Percentiles rank a stretch among this genome's conserved stretches.
These are phyloP conservation scores for Yarrowia keelungensis DNA, from an alignment of 805 yeast genomes.

Conservation along the genomic window DNA sequence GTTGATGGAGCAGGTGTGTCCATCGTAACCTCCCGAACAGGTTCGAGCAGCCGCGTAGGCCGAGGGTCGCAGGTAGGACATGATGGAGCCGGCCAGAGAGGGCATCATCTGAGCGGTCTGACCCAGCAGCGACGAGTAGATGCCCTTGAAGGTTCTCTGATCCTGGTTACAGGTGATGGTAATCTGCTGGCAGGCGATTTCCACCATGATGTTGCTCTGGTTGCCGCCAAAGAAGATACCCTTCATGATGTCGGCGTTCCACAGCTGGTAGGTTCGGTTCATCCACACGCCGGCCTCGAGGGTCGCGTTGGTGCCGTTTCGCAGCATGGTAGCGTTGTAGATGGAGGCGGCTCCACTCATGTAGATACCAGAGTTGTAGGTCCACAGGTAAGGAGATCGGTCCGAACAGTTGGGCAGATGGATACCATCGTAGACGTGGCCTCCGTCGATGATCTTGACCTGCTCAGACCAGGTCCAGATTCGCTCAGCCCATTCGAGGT, in stretches of 20 bases:
- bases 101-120: constrained; percentile 77
- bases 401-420: constrained; percentile 66
- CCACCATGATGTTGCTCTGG: constrained; percentile 65
- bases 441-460: constrained; percentile 57
- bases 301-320: constrained; percentile 53
- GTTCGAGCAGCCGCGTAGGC: constrained; percentile 79
- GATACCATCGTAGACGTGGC: constrained; percentile 54
- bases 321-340: constrained; percentile 65
- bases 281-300: constrained; percentile 58
- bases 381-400: constrained; percentile 73
- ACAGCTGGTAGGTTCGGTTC: constrained; percentile 61
- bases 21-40: constrained; percentile 88
- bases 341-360: constrained; percentile 81
- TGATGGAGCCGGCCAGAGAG: constrained; percentile 50
- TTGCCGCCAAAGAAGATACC: constrained; percentile 40
- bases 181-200: constrained; percentile 79
- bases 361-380: constrained; percentile 83
- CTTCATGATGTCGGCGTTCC: constrained; percentile 55
- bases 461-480: constrained; percentile 82
- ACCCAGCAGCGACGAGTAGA: constrained; percentile 75
- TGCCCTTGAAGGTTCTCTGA: constrained; percentile 92
- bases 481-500: constrained; percentile 73
- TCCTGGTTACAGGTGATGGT: constrained; percentile 73
- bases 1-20: constrained; percentile 84
- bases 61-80: constrained; percentile 57